phyloP scores from a whole-genome alignment of 2,329 filamentous ascomycete genomes.

The Paraphoma sp. region DNA sequence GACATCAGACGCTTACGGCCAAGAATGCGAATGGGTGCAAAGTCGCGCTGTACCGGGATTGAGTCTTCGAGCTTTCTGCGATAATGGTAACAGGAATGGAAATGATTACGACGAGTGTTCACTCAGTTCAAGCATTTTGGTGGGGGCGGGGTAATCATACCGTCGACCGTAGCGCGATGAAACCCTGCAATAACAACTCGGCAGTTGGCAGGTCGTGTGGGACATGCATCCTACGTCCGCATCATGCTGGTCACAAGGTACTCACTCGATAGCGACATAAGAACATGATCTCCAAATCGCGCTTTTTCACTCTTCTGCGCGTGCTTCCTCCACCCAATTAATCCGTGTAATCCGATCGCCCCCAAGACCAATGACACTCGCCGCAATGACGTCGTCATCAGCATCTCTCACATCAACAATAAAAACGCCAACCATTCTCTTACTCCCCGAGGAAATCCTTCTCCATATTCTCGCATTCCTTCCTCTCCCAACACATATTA shows the following conservation, averaged over 20 bases:
- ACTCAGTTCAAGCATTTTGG: not conserved
- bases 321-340: not conserved
- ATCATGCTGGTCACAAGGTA: not conserved
- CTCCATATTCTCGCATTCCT: too few species aligned
- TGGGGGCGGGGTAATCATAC: conserved; percentile 3
- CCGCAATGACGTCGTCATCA: too few species aligned
- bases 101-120: too few species aligned
- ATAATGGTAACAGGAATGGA: too few species aligned
- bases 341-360: not conserved
- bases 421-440: not conserved
- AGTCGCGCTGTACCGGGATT: not conserved
- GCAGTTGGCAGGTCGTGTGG: conserved; percentile 1
- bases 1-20: conserved; percentile 1
- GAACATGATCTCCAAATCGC: not conserved
- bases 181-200: conserved; percentile 1
- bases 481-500: not conserved
- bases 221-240: not conserved
- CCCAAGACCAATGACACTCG: too few species aligned
- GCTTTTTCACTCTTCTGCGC: not conserved
- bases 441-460: conserved; percentile 22
- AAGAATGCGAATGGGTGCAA: not conserved
- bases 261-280: not conserved
- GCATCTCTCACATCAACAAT: too few species aligned
- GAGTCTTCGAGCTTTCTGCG: not conserved
- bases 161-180: not conserved